Base-by-base conservation (phyloP, 169 alveolate genomes). In the Plasmodium gonderi region DNA sequence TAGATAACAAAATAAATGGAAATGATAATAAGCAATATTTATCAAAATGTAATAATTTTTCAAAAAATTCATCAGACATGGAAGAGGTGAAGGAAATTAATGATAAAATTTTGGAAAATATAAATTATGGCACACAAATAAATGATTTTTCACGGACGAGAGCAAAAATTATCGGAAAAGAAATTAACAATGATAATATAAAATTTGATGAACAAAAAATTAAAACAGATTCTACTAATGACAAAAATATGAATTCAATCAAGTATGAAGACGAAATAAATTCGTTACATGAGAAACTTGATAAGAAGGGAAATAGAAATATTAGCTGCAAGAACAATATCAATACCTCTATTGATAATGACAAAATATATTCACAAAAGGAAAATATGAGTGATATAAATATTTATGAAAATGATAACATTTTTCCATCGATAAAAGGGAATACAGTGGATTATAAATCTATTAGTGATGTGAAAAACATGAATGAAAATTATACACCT, bases 31-130 rank as follows among this genome's bases (percentile, higher is more conserved):
- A 38, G 51, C 26, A 80, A 40, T 0, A 47, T 9, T 5, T 42
- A 31, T 80, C 80, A 42, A 80, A 80, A 42, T 67, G 45, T 65
- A 68, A 12, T 9, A n/a, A 44, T 31, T 80, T 23, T 65, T 12
- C 12, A 12, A 42, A 38, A 5, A 47, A 49, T 7, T 6, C 69
- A 33, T 17, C 69, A 11, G 67, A 20, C 54, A 17, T 17, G 44
- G 79, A 26, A 42, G 38, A 80, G 11, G 26, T 5, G 67, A 64
- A 80, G 26, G 49, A 11, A 42, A 67, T 17, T 3, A 67, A 17
- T 47, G 60, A 69, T 14, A 81, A 81, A 1, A 7, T n/a, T 2
- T 67, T 45, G 47, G 74, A 81, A 40, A 26, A 31, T n/a, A 29
- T 42, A 31, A 81, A 65, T 29, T 67, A 51, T 29, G 68, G 75